Evolutionary conservation across 305 asterid species (phyloP).

Genomic region (Fraxinus nigra): DNA sequence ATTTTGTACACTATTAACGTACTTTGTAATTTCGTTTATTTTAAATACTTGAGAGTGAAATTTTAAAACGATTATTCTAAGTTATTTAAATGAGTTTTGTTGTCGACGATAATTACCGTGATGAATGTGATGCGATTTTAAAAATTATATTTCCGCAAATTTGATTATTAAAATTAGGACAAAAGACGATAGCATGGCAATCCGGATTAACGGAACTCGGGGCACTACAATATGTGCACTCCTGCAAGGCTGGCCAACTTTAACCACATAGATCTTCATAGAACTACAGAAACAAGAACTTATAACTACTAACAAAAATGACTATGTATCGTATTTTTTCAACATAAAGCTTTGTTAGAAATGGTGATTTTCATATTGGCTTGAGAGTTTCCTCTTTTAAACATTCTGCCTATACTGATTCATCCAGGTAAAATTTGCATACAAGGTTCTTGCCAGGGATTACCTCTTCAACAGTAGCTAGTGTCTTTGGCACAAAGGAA

Average conservation of each 20-base stretch:
- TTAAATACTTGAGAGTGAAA: too few species aligned
- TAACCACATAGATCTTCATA: not conserved
- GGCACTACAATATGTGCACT: too few species aligned
- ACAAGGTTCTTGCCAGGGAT: not conserved
- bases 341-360: not conserved
- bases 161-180: too few species aligned
- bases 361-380: not conserved
- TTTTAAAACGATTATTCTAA: too few species aligned
- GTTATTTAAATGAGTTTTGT: too few species aligned
- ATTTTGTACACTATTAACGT: too few species aligned
- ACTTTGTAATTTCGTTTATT: too few species aligned
- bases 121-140: too few species aligned
- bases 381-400: not conserved
- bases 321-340: not conserved
- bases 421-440: not conserved
- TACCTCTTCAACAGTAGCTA: conserved; percentile 77
- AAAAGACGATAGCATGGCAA: too few species aligned
- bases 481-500: conserved; percentile 60
- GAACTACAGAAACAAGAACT: not conserved
- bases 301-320: not conserved
- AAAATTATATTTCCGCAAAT: too few species aligned
- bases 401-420: not conserved
- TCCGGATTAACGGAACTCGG: too few species aligned
- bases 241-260: not conserved
- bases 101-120: too few species aligned